Percentiles rank a stretch among this genome's conserved stretches.
Evolutionary conservation across 768 basidiomycete species (phyloP).

Genomic region (Russula sp.): DNA sequence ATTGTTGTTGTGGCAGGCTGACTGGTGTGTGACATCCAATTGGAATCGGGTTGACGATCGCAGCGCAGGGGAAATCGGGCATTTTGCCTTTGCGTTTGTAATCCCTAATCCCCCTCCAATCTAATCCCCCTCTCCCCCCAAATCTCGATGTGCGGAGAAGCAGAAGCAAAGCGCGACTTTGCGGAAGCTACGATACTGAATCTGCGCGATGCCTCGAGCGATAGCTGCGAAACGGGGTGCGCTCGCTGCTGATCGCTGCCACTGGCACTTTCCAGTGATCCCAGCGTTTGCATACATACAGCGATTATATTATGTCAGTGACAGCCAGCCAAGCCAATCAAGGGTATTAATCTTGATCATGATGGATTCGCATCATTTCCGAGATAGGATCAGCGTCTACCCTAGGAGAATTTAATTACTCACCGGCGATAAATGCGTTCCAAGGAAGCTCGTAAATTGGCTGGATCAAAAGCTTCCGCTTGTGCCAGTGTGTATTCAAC

Average conservation of each 20-base stretch:
- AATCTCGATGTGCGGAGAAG: conserved; percentile 19
- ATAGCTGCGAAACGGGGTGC: background rate
- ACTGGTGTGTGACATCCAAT: background rate
- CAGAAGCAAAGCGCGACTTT: background rate
- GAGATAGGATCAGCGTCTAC: conserved; percentile 13
- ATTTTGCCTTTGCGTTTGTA: conserved; percentile 17
- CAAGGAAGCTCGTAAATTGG: background rate
- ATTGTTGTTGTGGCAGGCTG: too few species aligned
- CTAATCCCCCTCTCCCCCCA: background rate
- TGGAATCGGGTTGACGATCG: conserved; percentile 23
- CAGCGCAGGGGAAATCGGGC: conserved; percentile 19
- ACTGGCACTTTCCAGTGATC: background rate
- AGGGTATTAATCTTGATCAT: conserved; percentile 8
- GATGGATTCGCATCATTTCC: conserved; percentile 20
- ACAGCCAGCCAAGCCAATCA: background rate
- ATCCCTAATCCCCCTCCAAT: background rate
- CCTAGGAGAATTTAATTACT: conserved; percentile 6
- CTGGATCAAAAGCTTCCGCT: background rate
- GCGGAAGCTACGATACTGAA: background rate
- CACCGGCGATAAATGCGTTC: conserved; percentile 14
- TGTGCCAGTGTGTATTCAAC: background rate
- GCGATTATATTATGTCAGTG: background rate
- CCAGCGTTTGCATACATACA: background rate
- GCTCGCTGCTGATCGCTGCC: background rate
- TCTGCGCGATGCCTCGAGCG: too few species aligned